Evolutionary conservation across 2,329 filamentous ascomycete genomes (phyloP), one percentile per base, ranked within the genome.

Genomic region (Xylariaceae sp.): DNA sequence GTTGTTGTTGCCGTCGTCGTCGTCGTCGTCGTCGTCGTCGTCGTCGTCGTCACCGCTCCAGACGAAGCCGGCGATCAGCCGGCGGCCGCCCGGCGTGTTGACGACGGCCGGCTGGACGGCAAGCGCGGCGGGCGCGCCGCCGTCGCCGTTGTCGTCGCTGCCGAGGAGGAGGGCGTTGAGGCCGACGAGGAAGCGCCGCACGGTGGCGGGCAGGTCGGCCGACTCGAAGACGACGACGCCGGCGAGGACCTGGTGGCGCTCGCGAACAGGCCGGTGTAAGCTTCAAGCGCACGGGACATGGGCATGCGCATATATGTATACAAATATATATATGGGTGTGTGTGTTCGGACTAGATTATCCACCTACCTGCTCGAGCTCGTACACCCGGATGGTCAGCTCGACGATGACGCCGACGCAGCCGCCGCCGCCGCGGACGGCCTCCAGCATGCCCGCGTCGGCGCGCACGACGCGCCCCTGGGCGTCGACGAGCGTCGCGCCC

Each of bases 361-460:
- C n/a, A n/a, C n/a, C n/a, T 42, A 57, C 55, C 43, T 51, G 48
- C 16, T 50, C 48, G 3, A 55, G 32, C 3, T 53, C 50, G 35
- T 65, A 64, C 3, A 63, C 45, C 37, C 58, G 64, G 37, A 66
- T 51, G 3, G 50, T 57, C 5, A 65, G 23, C 37, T 65, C 59
- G 6, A 60, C 53, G 26, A 67, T 58, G 9, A 63, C 46, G 3
- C 60, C 63, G 16, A 65, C 56, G 9, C 49, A 50, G 4, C 61
- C 57, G 17, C 62, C 61, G 4, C 51, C 61, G 3, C 63, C 63
- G 1, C 61, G 49, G 13, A 66, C 57, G 1, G 54, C 60, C 26
- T 50, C 53, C 13, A 65, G 39, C 21, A 66, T 35, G 8, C 49
- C 47, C 11, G 57, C 52, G 25, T 59, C 53, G 2, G 62, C 63